These are phyloP conservation scores for Trichoderma semiorbis DNA, from an alignment of 2,329 filamentous ascomycete genomes.

Conservation along the genomic window DNA sequence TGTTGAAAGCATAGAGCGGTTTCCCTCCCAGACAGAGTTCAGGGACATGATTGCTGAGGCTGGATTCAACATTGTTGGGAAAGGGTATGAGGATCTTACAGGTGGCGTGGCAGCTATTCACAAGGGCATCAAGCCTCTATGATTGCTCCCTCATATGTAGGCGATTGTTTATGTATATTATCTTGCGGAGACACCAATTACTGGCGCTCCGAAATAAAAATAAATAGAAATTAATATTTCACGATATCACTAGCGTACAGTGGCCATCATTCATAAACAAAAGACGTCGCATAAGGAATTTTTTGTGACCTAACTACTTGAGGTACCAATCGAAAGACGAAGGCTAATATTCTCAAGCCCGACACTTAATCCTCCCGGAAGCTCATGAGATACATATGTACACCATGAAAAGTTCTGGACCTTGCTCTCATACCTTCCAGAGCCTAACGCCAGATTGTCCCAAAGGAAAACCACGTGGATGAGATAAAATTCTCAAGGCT, in stretches of 20 bases:
- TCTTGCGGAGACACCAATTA: not conserved
- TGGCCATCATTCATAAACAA: not conserved
- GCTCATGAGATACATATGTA: conserved; percentile 37
- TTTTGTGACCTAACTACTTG: conserved; percentile 25
- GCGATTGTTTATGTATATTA: not conserved
- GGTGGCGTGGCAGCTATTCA: conserved; percentile 94
- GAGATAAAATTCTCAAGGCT: conserved; percentile 5
- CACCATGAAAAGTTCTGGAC: conserved; percentile 18
- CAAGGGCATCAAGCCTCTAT: conserved; percentile 82
- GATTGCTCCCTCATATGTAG: not conserved
- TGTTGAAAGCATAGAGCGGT: conserved; percentile 94
- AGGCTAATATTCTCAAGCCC: conserved; percentile 30
- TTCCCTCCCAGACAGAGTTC: conserved; percentile 83
- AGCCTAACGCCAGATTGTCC: conserved; percentile 22
- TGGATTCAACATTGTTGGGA: conserved; percentile 78
- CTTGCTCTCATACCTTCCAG: conserved; percentile 22
- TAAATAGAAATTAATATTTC: not conserved
- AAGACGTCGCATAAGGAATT: not conserved
- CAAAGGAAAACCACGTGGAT: conserved; percentile 17
- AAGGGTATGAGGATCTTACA: conserved; percentile 86
- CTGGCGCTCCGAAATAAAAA: not conserved
- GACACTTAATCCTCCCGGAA: conserved; percentile 28
- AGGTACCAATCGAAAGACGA: conserved; percentile 32
- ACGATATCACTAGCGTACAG: not conserved
- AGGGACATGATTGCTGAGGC: conserved; percentile 77